Conservation (phyloP, 805 yeast species). For the Candida vaughaniae region DNA sequence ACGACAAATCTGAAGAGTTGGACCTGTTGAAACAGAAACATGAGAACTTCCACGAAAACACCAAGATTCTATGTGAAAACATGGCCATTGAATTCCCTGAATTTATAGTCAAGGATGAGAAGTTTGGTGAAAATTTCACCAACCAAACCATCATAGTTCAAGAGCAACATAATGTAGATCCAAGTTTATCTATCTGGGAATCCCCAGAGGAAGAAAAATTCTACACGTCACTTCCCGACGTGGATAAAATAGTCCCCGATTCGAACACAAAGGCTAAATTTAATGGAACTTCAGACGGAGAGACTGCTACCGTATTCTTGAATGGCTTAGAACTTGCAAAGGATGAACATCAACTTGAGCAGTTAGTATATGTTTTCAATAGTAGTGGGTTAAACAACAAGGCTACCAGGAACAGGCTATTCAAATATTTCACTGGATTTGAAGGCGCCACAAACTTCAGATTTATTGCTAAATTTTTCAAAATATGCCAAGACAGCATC, state of each 20-base stretch:
- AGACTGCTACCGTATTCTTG: slow-evolving; percentile 44
- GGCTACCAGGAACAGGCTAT: slow-evolving; percentile 64
- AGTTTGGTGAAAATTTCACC: slow-evolving; percentile 5
- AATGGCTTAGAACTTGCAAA: slow-evolving; percentile 40
- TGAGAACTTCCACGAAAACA: slow-evolving; percentile 7
- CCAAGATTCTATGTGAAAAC: slow-evolving; percentile 9
- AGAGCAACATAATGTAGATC: slow-evolving; percentile 19
- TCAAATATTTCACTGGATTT: slow-evolving; percentile 53
- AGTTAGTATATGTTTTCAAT: slow-evolving; percentile 50
- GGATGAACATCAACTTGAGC: slow-evolving; percentile 51
- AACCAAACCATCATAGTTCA: slow-evolving; percentile 19
- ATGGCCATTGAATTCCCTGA: slow-evolving; percentile 14
- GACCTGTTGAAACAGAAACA: slow-evolving; percentile 18
- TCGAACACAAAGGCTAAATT: slow-evolving; percentile 13
- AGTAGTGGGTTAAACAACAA: slow-evolving; percentile 57
- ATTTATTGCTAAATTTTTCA: slow-evolving; percentile 65
- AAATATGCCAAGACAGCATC: slow-evolving; percentile 51
- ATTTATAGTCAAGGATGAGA: slow-evolving; percentile 9
- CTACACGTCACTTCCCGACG: slow-evolving; percentile 54
- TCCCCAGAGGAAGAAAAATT: slow-evolving; percentile 63
- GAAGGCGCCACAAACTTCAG: slow-evolving; percentile 45
- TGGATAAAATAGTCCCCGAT: slow-evolving; percentile 21
- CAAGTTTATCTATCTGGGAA: slow-evolving; percentile 50
- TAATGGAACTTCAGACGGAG: slow-evolving; percentile 39
- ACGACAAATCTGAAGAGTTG: slow-evolving; percentile 38